A percentile compares a stretch with the other conserved stretches of the same genome.
Evolutionary conservation across 1,284 basidiomycete species (phyloP).

Genomic region (Cerioporus squamosus): DNA sequence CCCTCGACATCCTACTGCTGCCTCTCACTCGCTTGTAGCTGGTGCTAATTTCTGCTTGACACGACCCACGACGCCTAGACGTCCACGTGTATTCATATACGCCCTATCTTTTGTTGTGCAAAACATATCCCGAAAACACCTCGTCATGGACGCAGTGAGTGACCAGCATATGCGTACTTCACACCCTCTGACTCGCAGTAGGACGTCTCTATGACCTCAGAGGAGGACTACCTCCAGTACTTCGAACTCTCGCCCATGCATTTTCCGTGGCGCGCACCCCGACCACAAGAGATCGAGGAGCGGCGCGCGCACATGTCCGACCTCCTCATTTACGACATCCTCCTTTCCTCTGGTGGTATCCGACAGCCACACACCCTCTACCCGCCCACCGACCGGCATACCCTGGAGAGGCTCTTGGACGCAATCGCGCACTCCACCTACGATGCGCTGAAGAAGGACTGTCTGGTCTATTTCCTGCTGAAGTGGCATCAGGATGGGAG

Average conservation of each 20-base stretch:
- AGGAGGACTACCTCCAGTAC: constrained; percentile 35
- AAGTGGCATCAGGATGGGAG: constrained; percentile 74
- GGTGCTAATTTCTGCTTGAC: not conserved
- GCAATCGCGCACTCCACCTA: constrained; percentile 65
- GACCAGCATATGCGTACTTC: not conserved
- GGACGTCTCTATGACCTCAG: constrained; percentile 18
- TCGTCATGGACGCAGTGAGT: constrained; percentile 19
- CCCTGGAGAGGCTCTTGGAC: constrained; percentile 58
- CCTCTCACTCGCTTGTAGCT: not conserved
- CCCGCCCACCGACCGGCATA: constrained; percentile 61
- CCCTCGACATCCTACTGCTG: not conserved
- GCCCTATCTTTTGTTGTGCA: not conserved
- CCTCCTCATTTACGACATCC: constrained; percentile 72
- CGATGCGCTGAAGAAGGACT: constrained; percentile 77
- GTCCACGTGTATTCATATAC: constrained; percentile 5
- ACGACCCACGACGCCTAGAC: not conserved
- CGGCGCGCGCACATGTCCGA: constrained; percentile 66
- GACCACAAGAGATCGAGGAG: constrained; percentile 56
- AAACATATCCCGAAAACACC: not conserved
- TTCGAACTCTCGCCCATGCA: constrained; percentile 49
- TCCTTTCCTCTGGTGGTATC: constrained; percentile 69
- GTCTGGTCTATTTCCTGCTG: constrained; percentile 75
- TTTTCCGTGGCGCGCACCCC: constrained; percentile 55
- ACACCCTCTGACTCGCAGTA: not conserved
- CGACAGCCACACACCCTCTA: constrained; percentile 60